Conservation (phyloP, 768 basidiomycete species). For the Udeniomyces megalosporus region DNA sequence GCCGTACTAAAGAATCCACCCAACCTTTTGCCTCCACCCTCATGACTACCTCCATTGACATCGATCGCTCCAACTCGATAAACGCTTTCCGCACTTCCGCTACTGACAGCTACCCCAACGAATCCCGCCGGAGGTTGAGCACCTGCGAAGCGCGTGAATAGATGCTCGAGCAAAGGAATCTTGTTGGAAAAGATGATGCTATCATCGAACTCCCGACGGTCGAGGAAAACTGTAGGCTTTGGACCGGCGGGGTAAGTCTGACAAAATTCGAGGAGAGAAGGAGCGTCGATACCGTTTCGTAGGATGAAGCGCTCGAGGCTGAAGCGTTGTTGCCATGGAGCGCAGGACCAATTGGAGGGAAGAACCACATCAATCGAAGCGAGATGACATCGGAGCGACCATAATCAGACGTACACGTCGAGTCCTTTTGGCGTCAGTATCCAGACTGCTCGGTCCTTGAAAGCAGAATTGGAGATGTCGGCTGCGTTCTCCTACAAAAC, state of each 20-base stretch:
- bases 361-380: no score
- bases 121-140: background rate
- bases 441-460: constrained; percentile 96
- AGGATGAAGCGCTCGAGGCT: constrained; percentile 87
- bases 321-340: background rate
- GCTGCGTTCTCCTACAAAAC: constrained; percentile 59
- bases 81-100: constrained; percentile 19
- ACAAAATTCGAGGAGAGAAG: constrained; percentile 77
- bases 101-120: constrained; percentile 57
- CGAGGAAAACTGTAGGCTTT: constrained; percentile 79
- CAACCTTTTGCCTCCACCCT: no score
- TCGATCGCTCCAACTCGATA: constrained; percentile 38
- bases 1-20: no score
- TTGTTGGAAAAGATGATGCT: constrained; percentile 79
- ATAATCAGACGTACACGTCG: constrained; percentile 47
- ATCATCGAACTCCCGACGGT: constrained; percentile 81
- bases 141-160: constrained; percentile 87
- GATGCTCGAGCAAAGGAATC: constrained; percentile 82
- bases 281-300: constrained; percentile 93
- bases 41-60: no score
- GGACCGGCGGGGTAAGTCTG: constrained; percentile 85
- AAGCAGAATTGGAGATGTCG: constrained; percentile 69
- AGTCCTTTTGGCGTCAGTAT: constrained; percentile 94
- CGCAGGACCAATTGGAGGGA: no score
- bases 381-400: no score